Evolutionary conservation across 2,329 filamentous ascomycete species (phyloP).

Genomic region (Pseudogymnoascus sp.): DNA sequence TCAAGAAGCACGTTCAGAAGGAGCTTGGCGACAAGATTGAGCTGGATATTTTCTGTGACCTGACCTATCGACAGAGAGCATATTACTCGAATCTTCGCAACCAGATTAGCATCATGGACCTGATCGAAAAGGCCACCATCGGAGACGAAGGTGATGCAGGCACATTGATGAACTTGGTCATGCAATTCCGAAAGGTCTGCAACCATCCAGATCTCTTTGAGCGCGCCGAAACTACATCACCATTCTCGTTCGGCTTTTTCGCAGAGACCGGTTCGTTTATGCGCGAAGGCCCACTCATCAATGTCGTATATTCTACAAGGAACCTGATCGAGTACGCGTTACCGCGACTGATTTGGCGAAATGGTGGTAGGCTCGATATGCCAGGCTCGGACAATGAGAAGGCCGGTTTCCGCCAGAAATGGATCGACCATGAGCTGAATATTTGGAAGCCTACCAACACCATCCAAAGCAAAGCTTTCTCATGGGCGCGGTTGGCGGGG

Average conservation of each 20-base stretch:
- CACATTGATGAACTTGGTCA: slow-evolving; percentile 97
- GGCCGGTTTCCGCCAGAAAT: slow-evolving; percentile 75
- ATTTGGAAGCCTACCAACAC: slow-evolving; percentile 82
- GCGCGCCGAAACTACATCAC: slow-evolving; percentile 82
- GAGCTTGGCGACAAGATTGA: slow-evolving; percentile 99
- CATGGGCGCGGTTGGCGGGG: slow-evolving; percentile 84
- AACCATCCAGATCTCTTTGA: slow-evolving; percentile 98
- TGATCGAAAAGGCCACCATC: slow-evolving; percentile 92
- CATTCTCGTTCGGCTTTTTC: slow-evolving; percentile 76
- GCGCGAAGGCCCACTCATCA: slow-evolving; percentile 73
- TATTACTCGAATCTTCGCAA: slow-evolving; percentile 90
- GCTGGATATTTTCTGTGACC: slow-evolving; percentile 88
- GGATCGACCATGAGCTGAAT: slow-evolving; percentile 76
- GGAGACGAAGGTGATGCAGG: slow-evolving; percentile 93
- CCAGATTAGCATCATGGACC: slow-evolving; percentile 97
- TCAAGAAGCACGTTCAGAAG: slow-evolving; percentile 99
- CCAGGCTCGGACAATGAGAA: slow-evolving; percentile 64
- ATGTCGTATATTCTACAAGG: slow-evolving; percentile 79
- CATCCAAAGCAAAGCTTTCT: slow-evolving; percentile 62
- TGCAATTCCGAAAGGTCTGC: slow-evolving; percentile 99
- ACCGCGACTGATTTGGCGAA: slow-evolving; percentile 74
- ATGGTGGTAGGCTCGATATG: slow-evolving; percentile 68
- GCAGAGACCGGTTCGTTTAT: slow-evolving; percentile 94
- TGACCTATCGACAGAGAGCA: slow-evolving; percentile 91
- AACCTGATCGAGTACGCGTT: slow-evolving; percentile 79